Base-by-base conservation (phyloP, 495 filamentous ascomycete genomes). In the Xylaria nigripes region DNA sequence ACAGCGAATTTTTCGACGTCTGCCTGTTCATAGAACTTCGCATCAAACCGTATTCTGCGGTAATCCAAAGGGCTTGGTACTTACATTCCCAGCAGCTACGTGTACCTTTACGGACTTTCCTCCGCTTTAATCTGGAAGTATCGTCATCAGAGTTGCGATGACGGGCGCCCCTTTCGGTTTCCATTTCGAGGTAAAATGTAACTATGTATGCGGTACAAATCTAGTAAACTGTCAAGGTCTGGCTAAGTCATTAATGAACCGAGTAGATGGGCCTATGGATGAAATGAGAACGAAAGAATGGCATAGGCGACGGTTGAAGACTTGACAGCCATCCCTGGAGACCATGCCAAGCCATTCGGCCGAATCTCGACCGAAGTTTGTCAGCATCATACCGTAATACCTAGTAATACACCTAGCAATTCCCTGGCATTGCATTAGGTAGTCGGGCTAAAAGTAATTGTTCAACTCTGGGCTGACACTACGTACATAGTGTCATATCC, bases 41-140 rank as follows among this genome's bases (percentile, higher is more conserved):
- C 25, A 49, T 49, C 22, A 50, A 45, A n/a, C 3, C 7, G 18
- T 13, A 2, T 23, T 48, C 34, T 30, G 21, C 15, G 6, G 16
- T 18, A 23, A 9, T 12, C 16, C 9, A 30, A 13, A 54, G n/a
- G 32, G 32, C 30, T 18, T 50, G 30, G 16, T 21, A 63, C 67
- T 65, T 66, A 78, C 76, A 81, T 70, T 80, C 77, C 72, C 71
- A 77, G 51, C 77, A 81, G 57, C 76, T 79, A 52, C 73, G 71
- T 10, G 77, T 81, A 12, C 77, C 77, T 55, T 79, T 81, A 24
- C 78, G 73, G 40, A 80, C 65, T 58, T 71, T 76, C 55, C 76
- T 74, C 43, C 77, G 60, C 47, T 64, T 66, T 16, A 61, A 54
- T 10, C 55, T 50, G 15, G 45, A 6, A 21, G 45, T 6, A n/a